phyloP scores from a whole-genome alignment of 2,329 filamentous ascomycete species.

The Phoma herbarum region DNA sequence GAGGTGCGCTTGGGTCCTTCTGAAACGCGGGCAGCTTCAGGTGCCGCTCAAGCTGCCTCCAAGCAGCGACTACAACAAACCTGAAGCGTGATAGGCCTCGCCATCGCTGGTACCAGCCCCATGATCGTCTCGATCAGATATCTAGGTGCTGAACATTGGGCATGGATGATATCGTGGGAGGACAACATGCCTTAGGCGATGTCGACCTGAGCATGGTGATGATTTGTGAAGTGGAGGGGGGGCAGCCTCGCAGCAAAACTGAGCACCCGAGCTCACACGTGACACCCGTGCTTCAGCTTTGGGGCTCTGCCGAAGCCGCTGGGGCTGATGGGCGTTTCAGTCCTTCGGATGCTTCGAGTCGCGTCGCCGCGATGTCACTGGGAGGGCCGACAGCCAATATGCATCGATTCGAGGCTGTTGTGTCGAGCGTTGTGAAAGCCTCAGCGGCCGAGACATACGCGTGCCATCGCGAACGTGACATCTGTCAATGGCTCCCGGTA shows the following conservation, averaged over 20 bases:
- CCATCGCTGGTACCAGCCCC: conserved; percentile 31
- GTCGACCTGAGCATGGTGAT: neutral
- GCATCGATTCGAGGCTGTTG: neutral
- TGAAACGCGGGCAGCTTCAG: conserved; percentile 50
- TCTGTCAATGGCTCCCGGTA: conserved; percentile 13
- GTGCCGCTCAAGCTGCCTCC: conserved; percentile 45
- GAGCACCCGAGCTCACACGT: conserved; percentile 4
- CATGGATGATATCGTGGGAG: neutral
- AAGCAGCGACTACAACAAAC: conserved; percentile 47
- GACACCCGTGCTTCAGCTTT: neutral
- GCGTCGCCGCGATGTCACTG: neutral
- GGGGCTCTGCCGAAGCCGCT: neutral
- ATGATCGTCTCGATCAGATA: conserved; percentile 42
- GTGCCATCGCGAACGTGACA: conserved; percentile 9
- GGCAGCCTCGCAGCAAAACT: neutral
- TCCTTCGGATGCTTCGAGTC: conserved; percentile 6
- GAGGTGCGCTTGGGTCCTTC: conserved; percentile 41
- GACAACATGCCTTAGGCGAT: neutral
- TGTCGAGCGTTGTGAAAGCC: neutral
- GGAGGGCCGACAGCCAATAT: neutral
- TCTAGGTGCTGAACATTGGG: neutral
- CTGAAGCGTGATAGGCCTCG: conserved; percentile 51
- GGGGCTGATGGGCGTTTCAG: conserved; percentile 11
- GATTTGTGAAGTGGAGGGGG: conserved; percentile 3
- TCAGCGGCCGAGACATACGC: conserved; percentile 14